phyloP scores from a whole-genome alignment of 1,284 basidiomycete genomes.

The Ceratobasidium sp. region DNA sequence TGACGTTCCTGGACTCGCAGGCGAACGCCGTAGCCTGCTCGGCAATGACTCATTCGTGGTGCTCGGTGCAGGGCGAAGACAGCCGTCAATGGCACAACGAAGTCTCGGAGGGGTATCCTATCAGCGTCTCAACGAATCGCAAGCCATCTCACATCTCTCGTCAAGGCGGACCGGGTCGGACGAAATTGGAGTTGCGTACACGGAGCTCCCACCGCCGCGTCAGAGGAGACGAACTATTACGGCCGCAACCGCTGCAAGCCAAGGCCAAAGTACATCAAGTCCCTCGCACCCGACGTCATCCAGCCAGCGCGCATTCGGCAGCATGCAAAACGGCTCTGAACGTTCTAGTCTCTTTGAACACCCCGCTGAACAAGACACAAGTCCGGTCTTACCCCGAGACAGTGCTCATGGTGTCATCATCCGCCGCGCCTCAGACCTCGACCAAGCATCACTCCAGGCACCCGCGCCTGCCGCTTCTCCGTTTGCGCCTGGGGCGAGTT shows the following conservation, averaged over 20 bases:
- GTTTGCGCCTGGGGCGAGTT: constrained; percentile 9
- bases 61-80: not conserved
- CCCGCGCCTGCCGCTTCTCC: constrained; percentile 34
- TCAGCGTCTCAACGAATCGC: constrained; percentile 31
- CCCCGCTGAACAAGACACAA: constrained; percentile 40
- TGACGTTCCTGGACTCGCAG: constrained; percentile 14
- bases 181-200: constrained; percentile 41
- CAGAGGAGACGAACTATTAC: constrained; percentile 29
- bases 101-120: constrained; percentile 38
- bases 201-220: constrained; percentile 33
- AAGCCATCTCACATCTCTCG: constrained; percentile 1
- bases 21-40: constrained; percentile 36
- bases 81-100: constrained; percentile 29
- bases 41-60: constrained; percentile 44
- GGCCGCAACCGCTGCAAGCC: constrained; percentile 16
- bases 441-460: constrained; percentile 13
- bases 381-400: constrained; percentile 36
- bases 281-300: constrained; percentile 43
- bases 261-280: constrained; percentile 25
- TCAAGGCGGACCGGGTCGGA: constrained; percentile 30
- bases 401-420: constrained; percentile 24
- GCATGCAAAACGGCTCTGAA: constrained; percentile 38
- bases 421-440: constrained; percentile 31
- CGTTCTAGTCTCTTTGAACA: constrained; percentile 40
- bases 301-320: constrained; percentile 37